phyloP scores from a whole-genome alignment of 2,329 filamentous ascomycete species.

The Arthrobotrys pseudoclavata region DNA sequence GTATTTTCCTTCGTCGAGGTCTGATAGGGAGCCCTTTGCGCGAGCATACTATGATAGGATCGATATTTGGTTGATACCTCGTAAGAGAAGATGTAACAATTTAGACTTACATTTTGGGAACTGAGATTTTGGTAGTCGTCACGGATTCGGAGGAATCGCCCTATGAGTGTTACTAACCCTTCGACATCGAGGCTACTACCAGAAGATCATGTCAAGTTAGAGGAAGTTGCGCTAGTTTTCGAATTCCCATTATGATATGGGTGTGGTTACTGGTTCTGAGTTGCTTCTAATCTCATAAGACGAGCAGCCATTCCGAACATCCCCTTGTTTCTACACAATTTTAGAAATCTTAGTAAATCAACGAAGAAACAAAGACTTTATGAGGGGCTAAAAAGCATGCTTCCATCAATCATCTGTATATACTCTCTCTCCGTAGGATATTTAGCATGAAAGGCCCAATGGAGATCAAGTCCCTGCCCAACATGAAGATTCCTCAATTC shows the following conservation, averaged over 20 bases:
- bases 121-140: slow-evolving; percentile 42
- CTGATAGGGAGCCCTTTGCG: slow-evolving; percentile 29
- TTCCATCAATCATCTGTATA: slow-evolving; percentile 41
- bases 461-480: slow-evolving; percentile 33
- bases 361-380: neutral
- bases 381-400: slow-evolving; percentile 1
- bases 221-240: neutral
- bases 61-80: neutral
- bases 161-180: slow-evolving; percentile 29
- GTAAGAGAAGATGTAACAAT: no score
- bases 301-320: slow-evolving; percentile 35
- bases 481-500: slow-evolving; percentile 41
- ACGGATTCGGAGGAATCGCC: slow-evolving; percentile 38
- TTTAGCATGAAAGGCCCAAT: slow-evolving; percentile 28
- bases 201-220: no score
- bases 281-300: slow-evolving; percentile 33
- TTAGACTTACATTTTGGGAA: neutral
- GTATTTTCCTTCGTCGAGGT: slow-evolving; percentile 46
- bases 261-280: slow-evolving; percentile 5
- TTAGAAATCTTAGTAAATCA: neutral
- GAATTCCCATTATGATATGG: neutral
- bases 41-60: slow-evolving; percentile 13
- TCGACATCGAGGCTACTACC: slow-evolving; percentile 24
- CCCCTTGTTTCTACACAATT: slow-evolving; percentile 27
- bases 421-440: slow-evolving; percentile 34